phyloP scores from a whole-genome alignment of 1,284 basidiomycete species.

The Boletellus sp. region DNA sequence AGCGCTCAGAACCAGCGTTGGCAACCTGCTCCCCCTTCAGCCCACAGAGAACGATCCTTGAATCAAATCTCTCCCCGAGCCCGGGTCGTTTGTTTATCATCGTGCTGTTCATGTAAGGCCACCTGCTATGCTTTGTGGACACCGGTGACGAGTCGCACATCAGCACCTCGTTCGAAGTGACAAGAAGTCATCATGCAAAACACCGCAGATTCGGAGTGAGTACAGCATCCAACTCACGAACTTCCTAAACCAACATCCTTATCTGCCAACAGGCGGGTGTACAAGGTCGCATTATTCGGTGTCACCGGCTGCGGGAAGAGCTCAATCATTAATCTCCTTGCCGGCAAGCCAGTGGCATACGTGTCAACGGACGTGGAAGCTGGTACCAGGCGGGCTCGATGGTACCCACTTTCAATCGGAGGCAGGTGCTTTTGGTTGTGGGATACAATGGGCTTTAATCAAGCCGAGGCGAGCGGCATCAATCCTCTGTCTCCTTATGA shows the following conservation, averaged over 20 bases:
- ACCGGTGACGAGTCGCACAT: neutral
- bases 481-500: conserved; percentile 25
- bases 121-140: neutral
- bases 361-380: conserved; percentile 29
- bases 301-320: conserved; percentile 34
- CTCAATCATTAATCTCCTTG: conserved; percentile 31
- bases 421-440: conserved; percentile 27
- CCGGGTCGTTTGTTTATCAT: neutral
- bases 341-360: conserved; percentile 21
- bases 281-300: conserved; percentile 33
- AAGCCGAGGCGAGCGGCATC: conserved; percentile 14
- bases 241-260: conserved; percentile 5
- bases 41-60: neutral
- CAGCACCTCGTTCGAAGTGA: conserved; percentile 1
- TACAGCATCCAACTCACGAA: neutral
- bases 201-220: conserved; percentile 16
- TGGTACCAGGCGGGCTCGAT: conserved; percentile 23
- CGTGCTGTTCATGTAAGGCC: conserved; percentile 7
- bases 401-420: conserved; percentile 19
- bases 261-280: conserved; percentile 14
- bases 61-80: neutral
- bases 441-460: conserved; percentile 33
- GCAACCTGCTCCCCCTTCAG: neutral
- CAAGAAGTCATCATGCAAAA: conserved; percentile 4
- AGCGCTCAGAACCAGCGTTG: too few species aligned